Conservation (phyloP, 106 monocot species). For the Phalaenopsis equestris region DNA sequence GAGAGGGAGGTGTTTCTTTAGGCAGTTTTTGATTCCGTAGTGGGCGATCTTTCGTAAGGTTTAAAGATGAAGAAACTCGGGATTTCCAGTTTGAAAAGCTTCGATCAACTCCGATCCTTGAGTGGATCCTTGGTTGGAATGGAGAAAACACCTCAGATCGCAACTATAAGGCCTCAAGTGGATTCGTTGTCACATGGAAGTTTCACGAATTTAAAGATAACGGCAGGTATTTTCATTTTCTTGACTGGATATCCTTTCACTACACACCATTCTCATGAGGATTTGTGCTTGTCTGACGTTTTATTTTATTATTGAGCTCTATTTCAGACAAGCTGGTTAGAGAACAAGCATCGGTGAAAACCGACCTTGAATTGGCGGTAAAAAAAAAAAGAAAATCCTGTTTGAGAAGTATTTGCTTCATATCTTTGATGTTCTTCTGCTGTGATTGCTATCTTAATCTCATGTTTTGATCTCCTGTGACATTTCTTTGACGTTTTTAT, state of each 20-base stretch:
- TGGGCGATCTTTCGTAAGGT: neutral
- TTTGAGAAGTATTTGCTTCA: neutral
- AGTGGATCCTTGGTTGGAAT: conserved; percentile 31
- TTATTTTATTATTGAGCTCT: conserved; percentile 18
- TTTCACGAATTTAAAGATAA: conserved; percentile 76
- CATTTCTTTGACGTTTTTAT: neutral
- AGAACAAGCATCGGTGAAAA: conserved; percentile 91
- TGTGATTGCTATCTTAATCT: neutral
- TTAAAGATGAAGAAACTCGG: conserved; percentile 67
- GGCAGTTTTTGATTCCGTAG: neutral
- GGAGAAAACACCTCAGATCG: neutral
- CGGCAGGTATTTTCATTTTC: conserved; percentile 57
- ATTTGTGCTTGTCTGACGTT: conserved; percentile 8
- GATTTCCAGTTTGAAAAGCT: conserved; percentile 44
- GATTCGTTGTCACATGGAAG: conserved; percentile 61
- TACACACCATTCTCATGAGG: neutral
- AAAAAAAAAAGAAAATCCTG: neutral
- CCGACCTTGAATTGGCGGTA: conserved; percentile 96
- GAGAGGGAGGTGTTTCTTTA: neutral
- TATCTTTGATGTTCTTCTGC: neutral
- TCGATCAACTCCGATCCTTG: conserved; percentile 57
- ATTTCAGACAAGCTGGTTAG: conserved; percentile 92
- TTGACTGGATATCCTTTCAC: neutral
- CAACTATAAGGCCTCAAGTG: conserved; percentile 32
- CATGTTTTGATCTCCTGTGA: neutral